Conservation (phyloP, 2,329 filamentous ascomycete species). For the Hymenoscyphus salicellus region DNA sequence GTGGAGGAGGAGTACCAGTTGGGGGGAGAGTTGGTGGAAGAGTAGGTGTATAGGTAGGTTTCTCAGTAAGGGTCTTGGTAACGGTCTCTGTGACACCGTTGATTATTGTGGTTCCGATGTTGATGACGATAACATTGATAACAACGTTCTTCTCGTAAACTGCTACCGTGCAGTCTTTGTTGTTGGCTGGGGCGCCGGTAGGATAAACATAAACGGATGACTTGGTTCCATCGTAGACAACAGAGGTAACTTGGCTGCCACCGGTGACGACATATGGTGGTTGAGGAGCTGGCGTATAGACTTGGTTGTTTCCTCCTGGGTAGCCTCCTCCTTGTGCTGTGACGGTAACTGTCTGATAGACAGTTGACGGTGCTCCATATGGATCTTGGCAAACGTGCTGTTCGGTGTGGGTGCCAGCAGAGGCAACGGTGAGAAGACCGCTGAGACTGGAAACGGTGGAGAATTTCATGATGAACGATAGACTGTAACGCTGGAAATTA, state of each 20-base stretch:
- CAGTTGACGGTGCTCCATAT: slow-evolving; percentile 13
- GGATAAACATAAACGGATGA: slow-evolving; percentile 22
- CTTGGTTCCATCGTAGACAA: slow-evolving; percentile 10
- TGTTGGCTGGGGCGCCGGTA: slow-evolving; percentile 12
- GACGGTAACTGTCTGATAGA: slow-evolving; percentile 19
- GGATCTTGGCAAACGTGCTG: slow-evolving; percentile 18
- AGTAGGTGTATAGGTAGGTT: neutral
- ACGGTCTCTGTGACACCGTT: slow-evolving; percentile 15
- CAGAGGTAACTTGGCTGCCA: slow-evolving; percentile 17
- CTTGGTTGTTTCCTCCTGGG: neutral
- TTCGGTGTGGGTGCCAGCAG: slow-evolving; percentile 17
- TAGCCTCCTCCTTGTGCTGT: slow-evolving; percentile 5
- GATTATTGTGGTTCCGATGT: slow-evolving; percentile 16
- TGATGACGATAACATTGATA: slow-evolving; percentile 15
- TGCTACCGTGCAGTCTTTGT: slow-evolving; percentile 20
- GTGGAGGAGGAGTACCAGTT: neutral
- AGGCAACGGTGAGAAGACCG: slow-evolving; percentile 17
- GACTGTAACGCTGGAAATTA: neutral
- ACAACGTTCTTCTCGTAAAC: slow-evolving; percentile 19
- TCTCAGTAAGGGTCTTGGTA: slow-evolving; percentile 14
- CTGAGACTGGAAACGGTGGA: slow-evolving; percentile 19
- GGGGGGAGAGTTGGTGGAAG: slow-evolving; percentile 7
- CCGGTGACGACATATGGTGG: slow-evolving; percentile 12
- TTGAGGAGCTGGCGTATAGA: neutral
- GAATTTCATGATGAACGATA: slow-evolving; percentile 26